These are phyloP conservation scores for Leccinum ochraceum DNA, from an alignment of 768 basidiomycete genomes.

Conservation along the genomic window DNA sequence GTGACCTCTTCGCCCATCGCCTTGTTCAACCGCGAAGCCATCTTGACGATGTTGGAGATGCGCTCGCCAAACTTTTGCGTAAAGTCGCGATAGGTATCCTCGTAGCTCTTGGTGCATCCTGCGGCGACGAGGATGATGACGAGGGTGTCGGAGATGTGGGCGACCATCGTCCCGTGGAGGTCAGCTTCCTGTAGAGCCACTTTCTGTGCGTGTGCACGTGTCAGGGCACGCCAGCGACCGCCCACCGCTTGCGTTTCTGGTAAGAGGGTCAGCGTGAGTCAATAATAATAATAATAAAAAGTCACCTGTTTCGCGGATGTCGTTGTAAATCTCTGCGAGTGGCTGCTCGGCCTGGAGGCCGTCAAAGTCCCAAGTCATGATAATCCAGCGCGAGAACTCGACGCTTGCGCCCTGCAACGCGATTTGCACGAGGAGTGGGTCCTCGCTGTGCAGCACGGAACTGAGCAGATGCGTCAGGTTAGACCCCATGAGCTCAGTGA, in stretches of 20 bases:
- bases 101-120: conserved; percentile 37
- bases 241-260: conserved; percentile 53
- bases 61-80: conserved; percentile 38
- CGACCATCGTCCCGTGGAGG: conserved; percentile 39
- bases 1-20: conserved; percentile 61
- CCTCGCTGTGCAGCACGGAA: conserved; percentile 28
- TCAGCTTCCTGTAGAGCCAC: conserved; percentile 33
- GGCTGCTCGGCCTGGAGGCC: conserved; percentile 31
- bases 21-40: conserved; percentile 38
- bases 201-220: conserved; percentile 44
- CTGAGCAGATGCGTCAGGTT: conserved; percentile 27
- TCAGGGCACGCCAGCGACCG: conserved; percentile 58
- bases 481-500: conserved; percentile 34
- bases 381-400: conserved; percentile 36
- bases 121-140: conserved; percentile 43
- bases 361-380: conserved; percentile 37
- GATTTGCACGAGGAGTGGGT: conserved; percentile 43
- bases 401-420: conserved; percentile 37
- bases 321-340: conserved; percentile 36
- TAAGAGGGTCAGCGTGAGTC: neutral
- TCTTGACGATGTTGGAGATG: conserved; percentile 35
- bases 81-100: conserved; percentile 32
- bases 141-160: conserved; percentile 46
- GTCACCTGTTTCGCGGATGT: conserved; percentile 46
- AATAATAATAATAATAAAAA: neutral